Evolutionary conservation across 176 grass and related monocot genomes (phyloP).

Genomic region (Eragrostis nindensis): DNA sequence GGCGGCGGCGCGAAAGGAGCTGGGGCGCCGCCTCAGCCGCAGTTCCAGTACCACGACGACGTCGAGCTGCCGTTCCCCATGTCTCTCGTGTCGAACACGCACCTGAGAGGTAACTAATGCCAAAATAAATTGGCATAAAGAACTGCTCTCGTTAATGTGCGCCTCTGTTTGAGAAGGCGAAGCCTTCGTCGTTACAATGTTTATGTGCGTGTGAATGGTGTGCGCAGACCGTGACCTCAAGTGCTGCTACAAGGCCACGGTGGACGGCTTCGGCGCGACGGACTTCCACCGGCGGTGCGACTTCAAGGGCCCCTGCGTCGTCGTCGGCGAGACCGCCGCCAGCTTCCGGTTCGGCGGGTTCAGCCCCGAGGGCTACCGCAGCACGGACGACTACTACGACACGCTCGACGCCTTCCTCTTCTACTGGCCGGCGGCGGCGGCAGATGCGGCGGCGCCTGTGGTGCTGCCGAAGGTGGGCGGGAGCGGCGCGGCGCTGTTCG

Average conservation of each 20-base stretch:
- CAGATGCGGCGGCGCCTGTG: constrained; percentile 5
- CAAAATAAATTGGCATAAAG: too few relatives aligned
- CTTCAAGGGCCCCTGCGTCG: constrained; percentile 92
- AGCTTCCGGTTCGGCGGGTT: constrained; percentile 76
- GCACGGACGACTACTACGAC: constrained; percentile 97
- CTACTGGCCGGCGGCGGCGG: constrained; percentile 54
- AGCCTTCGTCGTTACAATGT: neutral
- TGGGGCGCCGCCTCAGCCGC: neutral
- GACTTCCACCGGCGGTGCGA: constrained; percentile 79
- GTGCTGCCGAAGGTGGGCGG: constrained; percentile 79
- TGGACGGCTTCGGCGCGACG: constrained; percentile 75
- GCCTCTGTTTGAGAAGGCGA: neutral
- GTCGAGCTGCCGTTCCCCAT: constrained; percentile 62
- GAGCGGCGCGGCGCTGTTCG: constrained; percentile 89
- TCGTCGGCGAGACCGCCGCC: constrained; percentile 55
- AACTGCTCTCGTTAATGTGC: too few relatives aligned
- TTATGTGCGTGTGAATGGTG: neutral
- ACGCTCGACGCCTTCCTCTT: constrained; percentile 89
- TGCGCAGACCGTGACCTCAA: constrained; percentile 63
- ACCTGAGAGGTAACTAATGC: constrained; percentile 62
- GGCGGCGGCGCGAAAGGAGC: constrained; percentile 40
- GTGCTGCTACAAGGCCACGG: constrained; percentile 81
- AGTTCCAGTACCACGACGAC: constrained; percentile 65
- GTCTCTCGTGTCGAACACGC: constrained; percentile 68
- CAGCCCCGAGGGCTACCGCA: constrained; percentile 86